Evolutionary conservation across 176 grass and related monocot genomes (phyloP).

Genomic region (Oryza glaberrima): DNA sequence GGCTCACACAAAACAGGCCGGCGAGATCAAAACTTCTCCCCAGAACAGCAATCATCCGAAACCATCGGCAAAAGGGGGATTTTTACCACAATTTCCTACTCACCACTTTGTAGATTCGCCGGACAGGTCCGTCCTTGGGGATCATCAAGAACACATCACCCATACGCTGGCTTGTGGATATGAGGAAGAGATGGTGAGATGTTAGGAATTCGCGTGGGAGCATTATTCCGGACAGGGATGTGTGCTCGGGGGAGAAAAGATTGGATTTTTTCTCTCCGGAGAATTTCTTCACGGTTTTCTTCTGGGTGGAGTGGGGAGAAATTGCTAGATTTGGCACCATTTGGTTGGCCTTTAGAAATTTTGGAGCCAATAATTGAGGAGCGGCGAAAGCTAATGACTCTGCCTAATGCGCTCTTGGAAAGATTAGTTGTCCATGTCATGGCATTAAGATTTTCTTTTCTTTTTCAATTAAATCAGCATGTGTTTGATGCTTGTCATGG

Average conservation of each 20-base stretch:
- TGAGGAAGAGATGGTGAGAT: not conserved
- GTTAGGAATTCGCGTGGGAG: constrained; percentile 5
- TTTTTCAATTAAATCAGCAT: not conserved
- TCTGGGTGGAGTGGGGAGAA: not conserved
- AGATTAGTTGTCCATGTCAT: not conserved
- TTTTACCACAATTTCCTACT: not conserved
- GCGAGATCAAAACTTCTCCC: constrained; percentile 24
- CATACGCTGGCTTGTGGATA: constrained; percentile 32
- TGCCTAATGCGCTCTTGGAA: not conserved
- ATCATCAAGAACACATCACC: constrained; percentile 10
- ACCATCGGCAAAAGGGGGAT: not conserved
- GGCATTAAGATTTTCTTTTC: not conserved
- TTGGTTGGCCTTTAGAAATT: not conserved
- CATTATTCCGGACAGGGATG: constrained; percentile 17
- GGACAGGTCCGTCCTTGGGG: constrained; percentile 6
- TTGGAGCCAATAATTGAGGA: constrained; percentile 25
- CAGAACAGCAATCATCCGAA: not conserved
- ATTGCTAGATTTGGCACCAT: not conserved
- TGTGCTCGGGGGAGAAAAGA: not conserved
- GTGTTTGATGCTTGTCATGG: not conserved
- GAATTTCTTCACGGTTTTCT: not conserved
- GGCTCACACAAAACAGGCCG: not conserved
- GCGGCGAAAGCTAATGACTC: not conserved
- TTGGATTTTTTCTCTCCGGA: constrained; percentile 5
- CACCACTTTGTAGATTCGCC: constrained; percentile 6